A percentile compares a stretch with the other conserved stretches of the same genome.
These are phyloP conservation scores for Hymenoscyphus repandus DNA, from an alignment of 2,329 filamentous ascomycete genomes.

Conservation along the genomic window DNA sequence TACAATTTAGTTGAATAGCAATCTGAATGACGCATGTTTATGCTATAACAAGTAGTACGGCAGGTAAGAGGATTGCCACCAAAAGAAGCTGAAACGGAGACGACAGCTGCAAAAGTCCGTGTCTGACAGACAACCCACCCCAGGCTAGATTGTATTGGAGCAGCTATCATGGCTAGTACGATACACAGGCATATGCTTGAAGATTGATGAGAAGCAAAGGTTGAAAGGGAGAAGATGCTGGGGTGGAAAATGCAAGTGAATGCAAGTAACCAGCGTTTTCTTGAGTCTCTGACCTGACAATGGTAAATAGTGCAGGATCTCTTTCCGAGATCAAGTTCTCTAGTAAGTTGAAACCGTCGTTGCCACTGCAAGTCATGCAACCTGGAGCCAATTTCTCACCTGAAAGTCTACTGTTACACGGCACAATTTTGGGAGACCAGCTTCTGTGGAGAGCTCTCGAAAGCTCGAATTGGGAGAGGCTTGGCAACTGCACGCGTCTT, in stretches of 20 bases:
- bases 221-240: background rate
- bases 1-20: background rate
- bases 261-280: background rate
- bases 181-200: slow-evolving; percentile 1
- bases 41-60: background rate
- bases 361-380: no score
- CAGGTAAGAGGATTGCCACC: background rate
- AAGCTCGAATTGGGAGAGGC: background rate
- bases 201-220: slow-evolving; percentile 1
- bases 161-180: background rate
- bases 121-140: slow-evolving; percentile 6
- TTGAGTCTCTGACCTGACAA: no score
- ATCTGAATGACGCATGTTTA: background rate
- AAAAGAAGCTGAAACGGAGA: slow-evolving; percentile 5
- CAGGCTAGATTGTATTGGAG: slow-evolving; percentile 4
- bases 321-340: no score
- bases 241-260: background rate
- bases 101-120: slow-evolving; percentile 7
- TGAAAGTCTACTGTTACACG: no score
- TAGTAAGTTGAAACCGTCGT: no score
- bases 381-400: no score
- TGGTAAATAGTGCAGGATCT: no score
- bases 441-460: background rate
- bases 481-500: no score
- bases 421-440: no score